Evolutionary conservation across 345 rosid species (phyloP).

Genomic region (Pistacia atlantica): DNA sequence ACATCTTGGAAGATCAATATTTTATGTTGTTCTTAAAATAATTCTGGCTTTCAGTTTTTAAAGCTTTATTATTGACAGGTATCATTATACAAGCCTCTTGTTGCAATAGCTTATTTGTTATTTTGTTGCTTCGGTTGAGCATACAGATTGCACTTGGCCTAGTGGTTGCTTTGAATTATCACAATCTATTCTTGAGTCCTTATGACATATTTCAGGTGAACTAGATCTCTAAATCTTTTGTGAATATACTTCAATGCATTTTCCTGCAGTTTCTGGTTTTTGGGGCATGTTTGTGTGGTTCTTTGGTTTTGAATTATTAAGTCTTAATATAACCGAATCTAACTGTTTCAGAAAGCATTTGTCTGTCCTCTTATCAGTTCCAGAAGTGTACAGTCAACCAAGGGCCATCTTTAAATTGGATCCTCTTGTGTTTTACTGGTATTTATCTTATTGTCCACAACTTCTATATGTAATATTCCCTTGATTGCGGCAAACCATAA

Average conservation of each 20-base stretch:
- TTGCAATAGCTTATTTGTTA: constrained; percentile 22
- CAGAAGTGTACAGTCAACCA: not conserved
- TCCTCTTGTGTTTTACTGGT: not conserved
- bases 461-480: not conserved
- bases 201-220: constrained; percentile 93
- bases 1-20: not conserved
- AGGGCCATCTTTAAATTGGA: too few relatives aligned
- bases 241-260: not conserved
- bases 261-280: not conserved
- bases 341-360: not conserved
- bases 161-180: constrained; percentile 89
- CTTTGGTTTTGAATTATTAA: not conserved
- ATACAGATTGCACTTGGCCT: constrained; percentile 84
- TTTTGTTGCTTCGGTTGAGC: constrained; percentile 28
- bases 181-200: constrained; percentile 74
- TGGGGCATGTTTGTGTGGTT: not conserved
- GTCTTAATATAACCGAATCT: not conserved
- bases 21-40: constrained; percentile 8
- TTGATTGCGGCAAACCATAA: not conserved
- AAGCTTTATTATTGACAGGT: constrained; percentile 2
- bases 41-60: constrained; percentile 3
- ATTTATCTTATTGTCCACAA: not conserved
- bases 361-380: not conserved
- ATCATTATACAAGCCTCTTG: not conserved
- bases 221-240: constrained; percentile 2